Evolutionary conservation across 2,329 filamentous ascomycete species (phyloP), one percentile per base, ranked within the genome.

Genomic region (Pezicula carpinea): DNA sequence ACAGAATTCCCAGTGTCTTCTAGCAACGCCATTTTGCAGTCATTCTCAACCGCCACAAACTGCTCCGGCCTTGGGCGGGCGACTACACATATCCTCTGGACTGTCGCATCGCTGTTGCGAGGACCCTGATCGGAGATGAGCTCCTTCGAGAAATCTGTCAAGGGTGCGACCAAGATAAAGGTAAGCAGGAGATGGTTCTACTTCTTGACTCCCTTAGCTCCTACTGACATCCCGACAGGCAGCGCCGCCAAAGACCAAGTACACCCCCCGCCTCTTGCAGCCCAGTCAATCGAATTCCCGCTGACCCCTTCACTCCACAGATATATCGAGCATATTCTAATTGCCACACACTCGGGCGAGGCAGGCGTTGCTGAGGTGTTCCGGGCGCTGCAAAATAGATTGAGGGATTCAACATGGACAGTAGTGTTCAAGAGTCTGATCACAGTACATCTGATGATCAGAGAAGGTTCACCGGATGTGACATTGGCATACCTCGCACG

Each of bases 321-420:
- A 58, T 65, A 65, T 42, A 95, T 99, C 73, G 93, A 99, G 69
- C 90, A 96, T 66, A 96, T 99, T 64, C 80, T 99, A 48, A 79
- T 96, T 57, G 92, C 93, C 53, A 99, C 93, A 32, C 89, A 96
- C 70, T 86, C 90, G 18, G 93, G 91, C 58, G 93, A 99, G 70
- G 87, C 89, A 45, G 93, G 92, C 57, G 89, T 99, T 50, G 92
- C 85, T 50, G 93, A 99, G 71, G 88, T 99, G 63, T 97, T 99
- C 67, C 85, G 93, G 51, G 89, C 90, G 35, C 75, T 99, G 46
- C 90, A 95, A 64, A 82, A 89, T 65, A 83, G 93, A 44, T 71
- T 99, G 56, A 85, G 90, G 65, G 93, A 99, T 67, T 92, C 92
- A 57, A 96, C 93, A 75, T 99, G 93, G 93, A 99, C 93, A n/a